Percentiles rank a stretch among this genome's conserved stretches.
phyloP scores from a whole-genome alignment of 176 grass and related monocot genomes.

The Triticum timopheevii region DNA sequence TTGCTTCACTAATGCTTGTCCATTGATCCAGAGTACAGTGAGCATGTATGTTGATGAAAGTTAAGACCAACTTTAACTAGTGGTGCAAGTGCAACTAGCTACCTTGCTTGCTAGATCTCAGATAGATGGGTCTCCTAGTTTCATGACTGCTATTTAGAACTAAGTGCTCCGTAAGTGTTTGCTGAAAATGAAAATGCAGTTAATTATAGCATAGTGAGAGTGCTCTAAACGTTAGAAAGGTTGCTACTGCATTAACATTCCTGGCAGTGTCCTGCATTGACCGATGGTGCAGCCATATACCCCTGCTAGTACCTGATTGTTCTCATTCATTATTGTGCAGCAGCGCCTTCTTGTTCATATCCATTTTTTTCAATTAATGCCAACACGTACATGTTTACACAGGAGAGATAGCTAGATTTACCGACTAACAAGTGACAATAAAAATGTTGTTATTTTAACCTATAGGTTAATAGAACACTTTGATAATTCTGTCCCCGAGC shows the following conservation, averaged over 20 bases:
- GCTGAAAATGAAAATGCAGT: too few relatives aligned
- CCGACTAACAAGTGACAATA: neutral
- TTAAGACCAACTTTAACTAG: too few relatives aligned
- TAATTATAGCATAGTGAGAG: too few relatives aligned
- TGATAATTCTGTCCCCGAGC: neutral
- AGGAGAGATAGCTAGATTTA: conserved; percentile 22
- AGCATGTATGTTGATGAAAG: too few relatives aligned
- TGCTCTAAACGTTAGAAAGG: too few relatives aligned
- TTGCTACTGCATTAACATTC: neutral
- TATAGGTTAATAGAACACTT: neutral
- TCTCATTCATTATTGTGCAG: conserved; percentile 28
- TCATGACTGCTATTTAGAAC: too few relatives aligned
- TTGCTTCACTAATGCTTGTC: too few relatives aligned
- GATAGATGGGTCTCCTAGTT: too few relatives aligned
- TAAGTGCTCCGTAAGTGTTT: too few relatives aligned
- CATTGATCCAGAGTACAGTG: too few relatives aligned
- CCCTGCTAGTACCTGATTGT: neutral
- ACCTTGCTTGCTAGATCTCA: too few relatives aligned
- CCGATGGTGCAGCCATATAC: neutral
- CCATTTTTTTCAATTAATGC: neutral
- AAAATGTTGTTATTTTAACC: neutral
- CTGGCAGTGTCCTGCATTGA: conserved; percentile 10
- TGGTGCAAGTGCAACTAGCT: too few relatives aligned
- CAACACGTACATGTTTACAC: conserved; percentile 38
- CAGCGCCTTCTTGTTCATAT: conserved; percentile 23